phyloP scores from a whole-genome alignment of 805 yeast genomes.

The Pichia pseudocactophila region DNA sequence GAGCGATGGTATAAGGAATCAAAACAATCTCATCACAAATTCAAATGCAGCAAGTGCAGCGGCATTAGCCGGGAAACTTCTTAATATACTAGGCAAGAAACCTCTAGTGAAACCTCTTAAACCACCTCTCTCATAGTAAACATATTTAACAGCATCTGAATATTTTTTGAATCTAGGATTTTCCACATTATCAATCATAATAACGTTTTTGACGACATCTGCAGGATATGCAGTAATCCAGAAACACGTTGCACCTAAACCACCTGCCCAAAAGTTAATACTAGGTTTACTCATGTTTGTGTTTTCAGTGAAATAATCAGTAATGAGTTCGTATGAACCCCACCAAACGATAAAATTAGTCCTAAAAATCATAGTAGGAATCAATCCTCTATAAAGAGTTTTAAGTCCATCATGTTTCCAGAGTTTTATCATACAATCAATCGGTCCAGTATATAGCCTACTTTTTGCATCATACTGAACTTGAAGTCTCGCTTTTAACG shows the following conservation, averaged over 20 bases:
- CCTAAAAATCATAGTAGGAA: constrained; percentile 82
- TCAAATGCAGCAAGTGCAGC: constrained; percentile 89
- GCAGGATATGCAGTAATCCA: constrained; percentile 88
- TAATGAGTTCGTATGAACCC: constrained; percentile 83
- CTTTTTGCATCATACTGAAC: constrained; percentile 78
- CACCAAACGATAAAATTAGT: constrained; percentile 87
- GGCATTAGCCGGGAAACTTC: constrained; percentile 92
- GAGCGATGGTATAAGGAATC: background rate
- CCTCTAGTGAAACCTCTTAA: constrained; percentile 69
- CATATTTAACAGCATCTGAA: constrained; percentile 60
- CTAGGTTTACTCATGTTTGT: constrained; percentile 61
- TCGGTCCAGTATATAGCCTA: constrained; percentile 64
- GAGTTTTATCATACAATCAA: constrained; percentile 59
- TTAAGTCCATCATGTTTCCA: constrained; percentile 53
- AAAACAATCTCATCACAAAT: constrained; percentile 53
- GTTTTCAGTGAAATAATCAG: constrained; percentile 54
- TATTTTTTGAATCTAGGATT: constrained; percentile 66
- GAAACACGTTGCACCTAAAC: constrained; percentile 75
- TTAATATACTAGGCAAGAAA: constrained; percentile 64
- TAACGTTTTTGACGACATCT: constrained; percentile 80
- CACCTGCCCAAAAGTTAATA: constrained; percentile 88
- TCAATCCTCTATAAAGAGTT: constrained; percentile 72
- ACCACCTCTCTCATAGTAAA: constrained; percentile 54
- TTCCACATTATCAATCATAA: constrained; percentile 69
- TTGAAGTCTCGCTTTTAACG: constrained; percentile 80